phyloP scores from a whole-genome alignment of 495 filamentous ascomycete genomes.

The Aspergillus affinis region DNA sequence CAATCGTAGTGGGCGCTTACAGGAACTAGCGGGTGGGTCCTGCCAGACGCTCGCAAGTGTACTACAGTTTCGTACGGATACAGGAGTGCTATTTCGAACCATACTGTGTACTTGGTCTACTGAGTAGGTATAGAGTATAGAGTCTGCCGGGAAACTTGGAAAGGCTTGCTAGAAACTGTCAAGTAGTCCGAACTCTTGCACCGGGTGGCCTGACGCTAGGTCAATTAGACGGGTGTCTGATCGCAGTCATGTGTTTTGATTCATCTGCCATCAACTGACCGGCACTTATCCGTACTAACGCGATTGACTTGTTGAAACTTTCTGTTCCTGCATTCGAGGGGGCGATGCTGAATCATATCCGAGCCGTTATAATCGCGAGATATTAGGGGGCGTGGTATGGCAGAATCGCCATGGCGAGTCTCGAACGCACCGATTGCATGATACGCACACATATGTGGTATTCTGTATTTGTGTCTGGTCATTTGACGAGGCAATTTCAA shows the following conservation, averaged over 20 bases:
- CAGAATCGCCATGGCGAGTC: neutral
- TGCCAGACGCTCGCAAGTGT: neutral
- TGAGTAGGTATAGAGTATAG: too few species aligned
- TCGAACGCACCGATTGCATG: neutral
- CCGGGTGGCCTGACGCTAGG: neutral
- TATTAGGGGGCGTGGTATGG: too few species aligned
- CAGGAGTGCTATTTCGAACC: too few species aligned
- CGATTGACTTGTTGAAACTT: too few species aligned
- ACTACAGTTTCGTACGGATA: neutral
- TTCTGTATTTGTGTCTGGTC: neutral
- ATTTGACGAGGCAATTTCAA: neutral
- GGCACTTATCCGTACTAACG: neutral
- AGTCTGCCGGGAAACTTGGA: neutral
- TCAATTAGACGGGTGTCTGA: neutral
- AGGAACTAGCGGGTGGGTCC: neutral
- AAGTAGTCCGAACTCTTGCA: neutral
- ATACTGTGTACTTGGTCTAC: neutral
- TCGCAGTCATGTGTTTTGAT: neutral
- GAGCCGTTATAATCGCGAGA: too few species aligned
- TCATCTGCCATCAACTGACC: neutral
- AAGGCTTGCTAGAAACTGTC: neutral
- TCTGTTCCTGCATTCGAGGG: neutral
- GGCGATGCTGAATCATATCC: neutral
- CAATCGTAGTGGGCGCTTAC: neutral
- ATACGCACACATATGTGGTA: neutral